Evolutionary conservation across 495 filamentous ascomycete species (phyloP).

Genomic region (Hyaloscypha bicolor): DNA sequence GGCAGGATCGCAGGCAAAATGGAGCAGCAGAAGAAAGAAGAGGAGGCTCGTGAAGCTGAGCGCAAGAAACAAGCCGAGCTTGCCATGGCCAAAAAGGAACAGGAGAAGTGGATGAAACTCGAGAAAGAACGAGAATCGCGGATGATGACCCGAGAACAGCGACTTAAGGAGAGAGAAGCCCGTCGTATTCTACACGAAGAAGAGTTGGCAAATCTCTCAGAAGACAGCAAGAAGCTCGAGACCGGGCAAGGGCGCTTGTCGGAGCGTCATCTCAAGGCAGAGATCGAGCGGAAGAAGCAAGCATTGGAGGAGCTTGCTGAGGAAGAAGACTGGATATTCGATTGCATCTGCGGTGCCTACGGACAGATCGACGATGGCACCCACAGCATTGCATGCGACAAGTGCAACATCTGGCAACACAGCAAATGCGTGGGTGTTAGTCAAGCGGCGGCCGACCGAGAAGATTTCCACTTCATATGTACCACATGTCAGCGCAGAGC

Average conservation of each 20-base stretch:
- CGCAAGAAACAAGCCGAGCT: constrained; percentile 68
- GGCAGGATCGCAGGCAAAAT: constrained; percentile 81
- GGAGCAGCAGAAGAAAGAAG: constrained; percentile 74
- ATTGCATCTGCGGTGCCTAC: constrained; percentile 88
- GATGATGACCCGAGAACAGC: constrained; percentile 81
- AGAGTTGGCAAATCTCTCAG: constrained; percentile 75
- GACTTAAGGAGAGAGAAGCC: constrained; percentile 78
- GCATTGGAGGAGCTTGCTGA: constrained; percentile 69
- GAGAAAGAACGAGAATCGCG: constrained; percentile 76
- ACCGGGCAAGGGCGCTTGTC: constrained; percentile 67
- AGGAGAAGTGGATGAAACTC: constrained; percentile 65
- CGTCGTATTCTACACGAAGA: constrained; percentile 82
- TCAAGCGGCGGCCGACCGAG: constrained; percentile 74
- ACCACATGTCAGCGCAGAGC: constrained; percentile 70
- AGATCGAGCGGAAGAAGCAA: constrained; percentile 75
- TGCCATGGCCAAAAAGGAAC: constrained; percentile 66
- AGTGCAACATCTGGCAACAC: constrained; percentile 95
- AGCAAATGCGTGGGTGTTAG: constrained; percentile 84
- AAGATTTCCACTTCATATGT: constrained; percentile 91
- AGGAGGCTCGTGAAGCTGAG: constrained; percentile 71
- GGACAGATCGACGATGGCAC: constrained; percentile 92
- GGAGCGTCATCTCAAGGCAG: constrained; percentile 74
- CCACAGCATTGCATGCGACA: constrained; percentile 93
- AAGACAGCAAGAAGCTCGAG: constrained; percentile 70
- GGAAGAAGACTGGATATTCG: constrained; percentile 90